Conservation (phyloP, 2,329 filamentous ascomycete species). For the Camptophora hylomeconis region DNA sequence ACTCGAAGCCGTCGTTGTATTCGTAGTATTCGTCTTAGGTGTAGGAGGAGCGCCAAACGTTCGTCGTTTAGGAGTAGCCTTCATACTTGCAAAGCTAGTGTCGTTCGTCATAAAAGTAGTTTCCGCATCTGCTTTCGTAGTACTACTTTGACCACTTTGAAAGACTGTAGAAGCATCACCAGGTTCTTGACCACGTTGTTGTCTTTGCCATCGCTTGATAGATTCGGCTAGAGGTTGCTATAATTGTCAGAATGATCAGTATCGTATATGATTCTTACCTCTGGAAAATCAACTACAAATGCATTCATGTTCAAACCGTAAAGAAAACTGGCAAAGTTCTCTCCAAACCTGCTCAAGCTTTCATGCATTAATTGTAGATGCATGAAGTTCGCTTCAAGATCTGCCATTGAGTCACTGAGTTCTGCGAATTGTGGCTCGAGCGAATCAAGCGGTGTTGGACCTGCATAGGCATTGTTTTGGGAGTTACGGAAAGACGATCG, state of each 20-base stretch:
- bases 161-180: slow-evolving; percentile 4
- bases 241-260: slow-evolving; percentile 1
- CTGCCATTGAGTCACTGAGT: slow-evolving; percentile 83
- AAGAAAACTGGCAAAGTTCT: slow-evolving; percentile 89
- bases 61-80: slow-evolving; percentile 15
- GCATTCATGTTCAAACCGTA: slow-evolving; percentile 99
- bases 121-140: slow-evolving; percentile 7
- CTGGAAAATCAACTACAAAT: slow-evolving; percentile 94
- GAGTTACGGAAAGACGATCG: slow-evolving; percentile 79
- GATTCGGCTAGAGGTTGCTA: slow-evolving; percentile 75
- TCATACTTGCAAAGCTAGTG: slow-evolving; percentile 14
- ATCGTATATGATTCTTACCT: slow-evolving; percentile 42
- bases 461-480: slow-evolving; percentile 42
- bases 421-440: slow-evolving; percentile 90
- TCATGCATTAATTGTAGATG: slow-evolving; percentile 96
- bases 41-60: background rate
- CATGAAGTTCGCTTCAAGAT: slow-evolving; percentile 94
- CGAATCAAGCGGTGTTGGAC: slow-evolving; percentile 50
- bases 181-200: slow-evolving; percentile 27
- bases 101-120: slow-evolving; percentile 12
- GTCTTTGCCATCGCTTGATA: slow-evolving; percentile 53
- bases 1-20: slow-evolving; percentile 6
- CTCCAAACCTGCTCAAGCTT: slow-evolving; percentile 80
- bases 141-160: too few relatives aligned
- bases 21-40: background rate